A percentile compares a stretch with the other conserved stretches of the same genome.
These are phyloP conservation scores for Fusarium sp. DNA, from an alignment of 2,329 filamentous ascomycete genomes.

Conservation along the genomic window DNA sequence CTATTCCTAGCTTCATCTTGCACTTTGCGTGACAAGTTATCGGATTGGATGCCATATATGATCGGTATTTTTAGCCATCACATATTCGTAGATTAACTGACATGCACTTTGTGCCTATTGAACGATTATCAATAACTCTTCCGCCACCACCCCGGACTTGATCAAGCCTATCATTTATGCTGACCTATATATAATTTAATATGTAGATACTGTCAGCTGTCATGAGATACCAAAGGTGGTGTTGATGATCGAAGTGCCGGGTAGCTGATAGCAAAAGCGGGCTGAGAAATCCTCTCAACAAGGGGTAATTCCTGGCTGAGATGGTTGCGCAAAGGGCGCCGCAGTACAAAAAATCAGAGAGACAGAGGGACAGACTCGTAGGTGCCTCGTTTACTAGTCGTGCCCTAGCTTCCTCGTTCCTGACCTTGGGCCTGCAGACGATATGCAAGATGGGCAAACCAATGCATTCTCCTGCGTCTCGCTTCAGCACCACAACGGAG, in stretches of 20 bases:
- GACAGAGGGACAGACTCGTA: neutral
- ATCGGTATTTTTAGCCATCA: constrained; percentile 10
- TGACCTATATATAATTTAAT: neutral
- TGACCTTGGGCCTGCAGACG: constrained; percentile 30
- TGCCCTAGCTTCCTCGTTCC: constrained; percentile 36
- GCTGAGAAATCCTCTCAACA: neutral
- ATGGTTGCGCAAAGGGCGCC: constrained; percentile 19
- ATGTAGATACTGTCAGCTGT: constrained; percentile 1
- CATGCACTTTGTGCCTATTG: neutral
- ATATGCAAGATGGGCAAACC: constrained; percentile 32
- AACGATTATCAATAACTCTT: neutral
- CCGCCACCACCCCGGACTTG: constrained; percentile 7
- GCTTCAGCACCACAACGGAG: constrained; percentile 38
- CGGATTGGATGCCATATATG: constrained; percentile 35
- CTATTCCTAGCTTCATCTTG: constrained; percentile 18
- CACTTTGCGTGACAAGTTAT: constrained; percentile 13
- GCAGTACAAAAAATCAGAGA: neutral
- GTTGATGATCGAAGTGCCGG: constrained; percentile 14
- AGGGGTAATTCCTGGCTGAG: neutral
- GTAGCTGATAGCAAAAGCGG: constrained; percentile 7
- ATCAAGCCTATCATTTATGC: neutral
- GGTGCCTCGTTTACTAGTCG: constrained; percentile 24
- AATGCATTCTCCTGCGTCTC: constrained; percentile 43
- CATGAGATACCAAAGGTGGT: neutral
- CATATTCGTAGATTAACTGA: neutral